Percentiles rank a stretch among this genome's conserved stretches.
Conservation (phyloP, 1,284 basidiomycete genomes). For the Microstroma glucosiphilum region DNA sequence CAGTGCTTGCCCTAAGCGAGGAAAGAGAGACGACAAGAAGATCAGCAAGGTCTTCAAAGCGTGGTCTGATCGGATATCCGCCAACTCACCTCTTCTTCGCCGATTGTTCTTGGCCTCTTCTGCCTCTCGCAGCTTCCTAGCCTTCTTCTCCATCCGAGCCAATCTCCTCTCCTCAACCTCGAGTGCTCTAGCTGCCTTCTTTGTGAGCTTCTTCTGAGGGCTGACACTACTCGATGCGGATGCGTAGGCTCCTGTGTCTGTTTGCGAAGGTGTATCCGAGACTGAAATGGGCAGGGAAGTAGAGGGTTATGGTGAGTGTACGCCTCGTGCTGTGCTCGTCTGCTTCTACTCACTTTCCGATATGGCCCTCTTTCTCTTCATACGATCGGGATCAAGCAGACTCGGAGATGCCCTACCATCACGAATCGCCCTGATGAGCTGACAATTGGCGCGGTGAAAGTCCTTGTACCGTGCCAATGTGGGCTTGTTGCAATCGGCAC, state of each 20-base stretch:
- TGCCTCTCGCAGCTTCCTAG: constrained; percentile 9
- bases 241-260: neutral
- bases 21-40: neutral
- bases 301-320: neutral
- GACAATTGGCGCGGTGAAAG: constrained; percentile 41
- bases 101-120: constrained; percentile 23
- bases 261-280: neutral
- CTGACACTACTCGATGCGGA: neutral
- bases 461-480: constrained; percentile 31
- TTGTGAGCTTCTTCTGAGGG: constrained; percentile 11
- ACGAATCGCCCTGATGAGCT: constrained; percentile 30
- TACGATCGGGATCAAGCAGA: constrained; percentile 28
- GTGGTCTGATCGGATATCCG: neutral
- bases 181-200: constrained; percentile 15
- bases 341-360: constrained; percentile 23
- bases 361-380: constrained; percentile 22
- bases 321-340: no score
- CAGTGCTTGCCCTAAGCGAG: constrained; percentile 23
- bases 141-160: constrained; percentile 17
- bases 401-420: constrained; percentile 34
- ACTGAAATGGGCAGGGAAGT: neutral
- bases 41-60: neutral
- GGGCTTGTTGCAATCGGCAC: constrained; percentile 32
- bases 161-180: constrained; percentile 14
- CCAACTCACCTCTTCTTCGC: constrained; percentile 24